phyloP scores from a whole-genome alignment of 225 moss, liverwort and hornwort genomes.

The Marchantia polymorpha region DNA sequence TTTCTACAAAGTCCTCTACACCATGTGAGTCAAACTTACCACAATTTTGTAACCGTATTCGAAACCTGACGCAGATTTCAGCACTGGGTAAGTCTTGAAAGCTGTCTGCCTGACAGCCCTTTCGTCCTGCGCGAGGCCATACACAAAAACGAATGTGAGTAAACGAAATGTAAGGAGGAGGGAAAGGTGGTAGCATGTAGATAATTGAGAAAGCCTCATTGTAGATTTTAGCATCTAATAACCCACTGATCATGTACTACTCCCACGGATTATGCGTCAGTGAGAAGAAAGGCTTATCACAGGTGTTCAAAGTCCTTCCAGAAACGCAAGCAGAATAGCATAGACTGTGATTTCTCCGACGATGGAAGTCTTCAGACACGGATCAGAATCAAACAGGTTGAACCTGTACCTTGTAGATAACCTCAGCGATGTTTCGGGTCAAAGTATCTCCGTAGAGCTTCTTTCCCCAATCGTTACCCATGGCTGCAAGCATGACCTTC shows the following conservation, averaged over 20 bases:
- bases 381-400: not conserved
- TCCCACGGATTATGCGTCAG: too few relatives aligned
- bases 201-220: too few relatives aligned
- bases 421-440: conserved; percentile 90
- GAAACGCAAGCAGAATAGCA: too few relatives aligned
- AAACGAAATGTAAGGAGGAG: too few relatives aligned
- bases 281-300: too few relatives aligned
- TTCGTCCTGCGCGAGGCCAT: conserved; percentile 60
- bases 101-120: conserved; percentile 63
- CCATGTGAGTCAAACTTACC: conserved; percentile 36
- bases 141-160: not conserved
- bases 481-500: conserved; percentile 93
- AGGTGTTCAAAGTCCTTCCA: too few relatives aligned
- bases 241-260: too few relatives aligned
- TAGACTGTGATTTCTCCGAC: too few relatives aligned
- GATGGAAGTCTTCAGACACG: too few relatives aligned
- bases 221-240: too few relatives aligned
- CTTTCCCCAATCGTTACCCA: conserved; percentile 92
- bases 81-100: conserved; percentile 82
- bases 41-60: conserved; percentile 90
- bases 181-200: not conserved
- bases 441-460: conserved; percentile 85
- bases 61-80: conserved; percentile 83
- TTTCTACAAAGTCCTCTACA: too few relatives aligned
- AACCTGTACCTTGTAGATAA: conserved; percentile 74